Evolutionary conservation across 2,329 filamentous ascomycete genomes (phyloP).

Genomic region (Ilyonectria mors-panacis): DNA sequence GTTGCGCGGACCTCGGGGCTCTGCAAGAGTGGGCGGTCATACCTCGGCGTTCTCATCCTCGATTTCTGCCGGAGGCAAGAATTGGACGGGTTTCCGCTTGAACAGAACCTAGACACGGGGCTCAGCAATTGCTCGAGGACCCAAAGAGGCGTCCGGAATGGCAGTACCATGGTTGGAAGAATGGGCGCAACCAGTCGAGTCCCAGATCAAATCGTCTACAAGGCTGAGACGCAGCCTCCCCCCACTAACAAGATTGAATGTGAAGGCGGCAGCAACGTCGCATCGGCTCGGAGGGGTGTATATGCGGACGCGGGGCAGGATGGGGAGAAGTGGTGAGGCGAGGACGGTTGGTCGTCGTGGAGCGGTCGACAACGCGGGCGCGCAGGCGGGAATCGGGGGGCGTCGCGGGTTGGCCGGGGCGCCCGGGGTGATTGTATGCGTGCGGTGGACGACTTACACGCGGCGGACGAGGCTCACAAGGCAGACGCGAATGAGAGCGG

Average conservation of each 20-base stretch:
- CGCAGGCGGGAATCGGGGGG: constrained; percentile 42
- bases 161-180: constrained; percentile 43
- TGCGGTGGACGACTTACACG: constrained; percentile 53
- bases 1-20: constrained; percentile 21
- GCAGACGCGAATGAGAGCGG: constrained; percentile 32
- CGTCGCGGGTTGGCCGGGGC: constrained; percentile 40
- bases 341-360: constrained; percentile 34
- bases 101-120: constrained; percentile 80
- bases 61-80: constrained; percentile 79
- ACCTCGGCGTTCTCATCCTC: constrained; percentile 90
- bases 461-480: constrained; percentile 33
- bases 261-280: constrained; percentile 30
- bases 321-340: constrained; percentile 26
- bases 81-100: constrained; percentile 95
- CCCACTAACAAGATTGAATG: constrained; percentile 47
- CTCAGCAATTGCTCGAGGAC: constrained; percentile 30
- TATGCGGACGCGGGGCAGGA: constrained; percentile 17
- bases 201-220: constrained; percentile 39
- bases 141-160: constrained; percentile 1
- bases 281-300: constrained; percentile 32
- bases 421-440: not conserved
- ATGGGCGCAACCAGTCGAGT: constrained; percentile 37
- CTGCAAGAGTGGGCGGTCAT: constrained; percentile 48
- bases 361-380: constrained; percentile 40
- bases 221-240: constrained; percentile 47